A percentile compares a stretch with the other conserved stretches of the same genome.
Evolutionary conservation across 352 stramenopile species (phyloP).

Genomic region (Globisporangium recalcitrans): DNA sequence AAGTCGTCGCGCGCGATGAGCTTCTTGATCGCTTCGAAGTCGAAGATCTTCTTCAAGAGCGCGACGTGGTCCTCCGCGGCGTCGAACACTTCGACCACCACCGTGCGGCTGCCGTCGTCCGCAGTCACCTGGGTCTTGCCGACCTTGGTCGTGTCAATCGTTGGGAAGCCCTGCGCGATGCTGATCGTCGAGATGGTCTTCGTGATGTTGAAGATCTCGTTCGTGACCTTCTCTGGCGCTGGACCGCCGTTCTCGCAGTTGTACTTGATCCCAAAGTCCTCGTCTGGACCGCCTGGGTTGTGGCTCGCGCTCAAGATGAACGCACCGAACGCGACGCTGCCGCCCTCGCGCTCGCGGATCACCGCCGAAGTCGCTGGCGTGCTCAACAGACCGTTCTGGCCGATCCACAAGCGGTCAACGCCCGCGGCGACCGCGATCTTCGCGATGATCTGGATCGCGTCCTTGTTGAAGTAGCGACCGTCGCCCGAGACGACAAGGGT

Average conservation of each 20-base stretch:
- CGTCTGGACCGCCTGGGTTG: conserved; percentile 97
- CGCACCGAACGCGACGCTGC: conserved; percentile 90
- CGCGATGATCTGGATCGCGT: conserved; percentile 96
- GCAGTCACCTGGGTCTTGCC: conserved; percentile 65
- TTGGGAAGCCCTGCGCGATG: conserved; percentile 79
- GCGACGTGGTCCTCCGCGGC: conserved; percentile 94
- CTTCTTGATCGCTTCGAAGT: conserved; percentile 93
- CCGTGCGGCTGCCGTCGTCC: conserved; percentile 87
- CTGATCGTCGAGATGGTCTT: conserved; percentile 95
- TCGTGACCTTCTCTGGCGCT: conserved; percentile 95
- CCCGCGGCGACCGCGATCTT: conserved; percentile 96
- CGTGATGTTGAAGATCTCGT: conserved; percentile 95
- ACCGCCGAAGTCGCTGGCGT: conserved; percentile 96
- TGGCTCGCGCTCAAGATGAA: conserved; percentile 98
- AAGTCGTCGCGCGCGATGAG: conserved; percentile 93
- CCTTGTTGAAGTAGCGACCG: conserved; percentile 88
- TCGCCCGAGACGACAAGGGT: conserved; percentile 97
- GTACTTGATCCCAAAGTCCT: conserved; percentile 99
- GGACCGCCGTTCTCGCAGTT: conserved; percentile 98
- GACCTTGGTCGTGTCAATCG: conserved; percentile 64
- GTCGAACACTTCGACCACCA: conserved; percentile 97
- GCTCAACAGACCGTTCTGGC: conserved; percentile 93
- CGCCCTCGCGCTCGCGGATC: conserved; percentile 93
- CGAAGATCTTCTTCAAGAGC: conserved; percentile 96
- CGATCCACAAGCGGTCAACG: conserved; percentile 94